Evolutionary conservation across 345 rosid species (phyloP).

Genomic region (Brassica nigra): DNA sequence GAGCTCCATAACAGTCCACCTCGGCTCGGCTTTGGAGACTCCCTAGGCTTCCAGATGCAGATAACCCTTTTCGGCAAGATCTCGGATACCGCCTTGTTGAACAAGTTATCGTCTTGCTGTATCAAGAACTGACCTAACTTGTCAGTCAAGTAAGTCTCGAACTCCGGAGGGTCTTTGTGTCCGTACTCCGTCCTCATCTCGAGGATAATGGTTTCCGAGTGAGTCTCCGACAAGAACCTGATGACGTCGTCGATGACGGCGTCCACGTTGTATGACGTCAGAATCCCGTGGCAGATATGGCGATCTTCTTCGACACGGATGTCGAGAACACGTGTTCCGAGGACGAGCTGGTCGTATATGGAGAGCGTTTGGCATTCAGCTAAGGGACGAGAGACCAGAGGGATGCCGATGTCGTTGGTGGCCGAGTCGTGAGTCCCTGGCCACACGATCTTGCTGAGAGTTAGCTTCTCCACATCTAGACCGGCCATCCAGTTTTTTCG

Average conservation of each 20-base stretch:
- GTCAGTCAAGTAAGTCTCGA: conserved; percentile 64
- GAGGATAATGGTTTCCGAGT: conserved; percentile 65
- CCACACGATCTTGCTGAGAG: conserved; percentile 70
- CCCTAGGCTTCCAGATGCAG: conserved; percentile 79
- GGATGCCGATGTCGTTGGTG: conserved; percentile 71
- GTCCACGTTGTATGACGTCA: conserved; percentile 55
- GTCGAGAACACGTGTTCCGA: conserved; percentile 67
- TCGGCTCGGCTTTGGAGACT: conserved; percentile 52
- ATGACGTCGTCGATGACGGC: conserved; percentile 58
- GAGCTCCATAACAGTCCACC: conserved; percentile 67
- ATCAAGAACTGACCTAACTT: conserved; percentile 63
- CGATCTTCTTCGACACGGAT: conserved; percentile 65
- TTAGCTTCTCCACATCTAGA: conserved; percentile 57
- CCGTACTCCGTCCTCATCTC: conserved; percentile 84
- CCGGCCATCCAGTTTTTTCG: conserved; percentile 83
- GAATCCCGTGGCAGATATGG: conserved; percentile 70
- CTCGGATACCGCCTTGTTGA: conserved; percentile 54
- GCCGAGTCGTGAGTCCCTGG: conserved; percentile 94
- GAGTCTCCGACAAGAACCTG: conserved; percentile 67
- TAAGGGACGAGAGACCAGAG: conserved; percentile 58
- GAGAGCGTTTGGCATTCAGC: conserved; percentile 80
- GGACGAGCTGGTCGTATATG: conserved; percentile 63
- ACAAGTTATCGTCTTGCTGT: conserved; percentile 60
- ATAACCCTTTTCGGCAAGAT: conserved; percentile 71
- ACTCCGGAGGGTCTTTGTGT: conserved; percentile 65